phyloP scores from a whole-genome alignment of 2,329 filamentous ascomycete species.

The Cordyceps sp. region DNA sequence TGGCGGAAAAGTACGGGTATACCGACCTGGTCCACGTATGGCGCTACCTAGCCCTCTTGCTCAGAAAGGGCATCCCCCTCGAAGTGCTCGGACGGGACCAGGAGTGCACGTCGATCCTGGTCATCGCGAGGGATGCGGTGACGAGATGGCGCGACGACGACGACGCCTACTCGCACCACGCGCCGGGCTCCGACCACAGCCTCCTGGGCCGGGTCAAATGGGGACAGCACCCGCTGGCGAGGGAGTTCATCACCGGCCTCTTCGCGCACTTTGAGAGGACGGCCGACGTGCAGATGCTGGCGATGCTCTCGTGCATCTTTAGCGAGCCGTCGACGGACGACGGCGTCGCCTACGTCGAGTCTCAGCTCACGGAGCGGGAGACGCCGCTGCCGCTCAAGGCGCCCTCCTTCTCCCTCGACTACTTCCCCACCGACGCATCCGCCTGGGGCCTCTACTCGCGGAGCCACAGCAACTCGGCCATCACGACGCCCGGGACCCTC shows the following conservation, averaged over 20 bases:
- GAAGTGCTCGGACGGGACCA: slow-evolving; percentile 40
- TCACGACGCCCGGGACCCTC: slow-evolving; percentile 39
- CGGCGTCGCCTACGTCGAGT: slow-evolving; percentile 38
- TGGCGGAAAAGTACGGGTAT: slow-evolving; percentile 56
- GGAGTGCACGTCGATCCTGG: slow-evolving; percentile 42
- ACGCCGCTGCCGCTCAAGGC: slow-evolving; percentile 49
- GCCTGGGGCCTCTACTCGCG: slow-evolving; percentile 34
- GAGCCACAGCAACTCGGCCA: slow-evolving; percentile 35
- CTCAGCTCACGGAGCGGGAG: slow-evolving; percentile 38
- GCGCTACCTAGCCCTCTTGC: slow-evolving; percentile 61
- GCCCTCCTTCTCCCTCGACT: slow-evolving; percentile 49
- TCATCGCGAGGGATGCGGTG: slow-evolving; percentile 50
- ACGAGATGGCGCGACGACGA: slow-evolving; percentile 14
- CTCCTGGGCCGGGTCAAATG: slow-evolving; percentile 49
- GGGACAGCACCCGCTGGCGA: slow-evolving; percentile 48
- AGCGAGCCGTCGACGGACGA: slow-evolving; percentile 41
- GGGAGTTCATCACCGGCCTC: slow-evolving; percentile 42
- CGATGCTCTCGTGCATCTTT: slow-evolving; percentile 56
- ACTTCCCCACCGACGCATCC: slow-evolving; percentile 42
- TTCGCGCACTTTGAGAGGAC: slow-evolving; percentile 45
- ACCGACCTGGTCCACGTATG: slow-evolving; percentile 66
- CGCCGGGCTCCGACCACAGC: slow-evolving; percentile 6
- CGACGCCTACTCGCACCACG: background rate
- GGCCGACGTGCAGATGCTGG: slow-evolving; percentile 53
- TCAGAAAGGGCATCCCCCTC: slow-evolving; percentile 61